Percentiles rank a stretch among this genome's conserved stretches.
Evolutionary conservation across 2,329 filamentous ascomycete genomes (phyloP).

Genomic region (Cordyceps pruinosa): DNA sequence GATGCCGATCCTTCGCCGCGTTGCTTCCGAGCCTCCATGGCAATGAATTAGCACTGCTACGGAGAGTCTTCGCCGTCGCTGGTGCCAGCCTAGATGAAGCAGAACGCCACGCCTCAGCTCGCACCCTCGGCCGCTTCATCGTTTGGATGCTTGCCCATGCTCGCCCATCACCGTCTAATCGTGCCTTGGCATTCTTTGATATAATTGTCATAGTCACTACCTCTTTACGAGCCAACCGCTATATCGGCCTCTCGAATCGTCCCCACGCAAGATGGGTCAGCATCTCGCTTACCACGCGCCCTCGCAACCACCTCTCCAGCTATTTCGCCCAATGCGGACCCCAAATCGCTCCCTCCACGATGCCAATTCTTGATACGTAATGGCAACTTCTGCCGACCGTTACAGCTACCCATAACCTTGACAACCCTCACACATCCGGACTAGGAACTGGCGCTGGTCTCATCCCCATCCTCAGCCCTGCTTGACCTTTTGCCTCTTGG

Average conservation of each 20-base stretch:
- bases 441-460: no score
- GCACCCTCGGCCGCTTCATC: no score
- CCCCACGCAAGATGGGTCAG: not conserved
- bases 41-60: not conserved
- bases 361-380: not conserved
- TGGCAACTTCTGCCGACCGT: not conserved
- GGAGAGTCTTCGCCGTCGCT: not conserved
- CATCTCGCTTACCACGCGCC: not conserved
- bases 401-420: not conserved
- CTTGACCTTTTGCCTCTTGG: constrained; percentile 11
- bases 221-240: not conserved
- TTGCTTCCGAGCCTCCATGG: not conserved
- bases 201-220: not conserved
- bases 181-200: not conserved
- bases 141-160: no score
- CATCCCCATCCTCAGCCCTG: no score
- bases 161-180: no score
- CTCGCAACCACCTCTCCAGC: not conserved
- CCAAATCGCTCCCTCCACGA: not conserved
- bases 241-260: not conserved
- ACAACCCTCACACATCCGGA: not conserved
- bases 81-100: no score
- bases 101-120: no score
- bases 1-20: not conserved
- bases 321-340: not conserved